Evolutionary conservation across 345 rosid genomes (phyloP), one percentile per base, ranked within the genome.

Genomic region (Sisymbrium altissimum): DNA sequence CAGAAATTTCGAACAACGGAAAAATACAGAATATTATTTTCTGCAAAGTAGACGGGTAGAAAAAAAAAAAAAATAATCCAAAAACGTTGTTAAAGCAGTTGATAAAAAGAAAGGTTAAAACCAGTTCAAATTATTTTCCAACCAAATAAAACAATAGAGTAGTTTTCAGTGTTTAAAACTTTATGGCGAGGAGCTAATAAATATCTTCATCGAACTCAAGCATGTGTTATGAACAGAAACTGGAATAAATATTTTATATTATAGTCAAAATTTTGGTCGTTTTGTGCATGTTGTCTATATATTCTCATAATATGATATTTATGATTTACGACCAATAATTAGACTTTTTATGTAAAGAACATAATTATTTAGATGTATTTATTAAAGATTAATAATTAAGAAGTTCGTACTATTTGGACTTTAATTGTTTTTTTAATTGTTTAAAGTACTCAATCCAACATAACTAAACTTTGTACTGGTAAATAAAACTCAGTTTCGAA

Each of bases 181-280:
- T 68, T 60, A 67, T 71, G 69, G 64, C 23, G 39, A 72, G 17
- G 66, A 66, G 53, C 50, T 46, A 71, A n/a, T 63, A 48, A 13
- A 33, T 64, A 18, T 48, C 73, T 57, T 78, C 68, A 59, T 49
- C 46, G 0, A 64, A 39, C 61, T 25, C 39, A 58, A 66, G 69
- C 56, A 60, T 78, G 73, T 15, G 43, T n/a, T 39, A 41, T 72
- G 73, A 72, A 72, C 81, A 78, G 73, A 53, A 48, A 45, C 18
- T 57, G 17, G 11, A 49, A 68, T 17, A 14, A 11, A 65, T 30
- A 18, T 48, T 43, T 3, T 29, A 44, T 19, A 60, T 40, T 5
- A 52, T 29, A 64, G n/a, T 55, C n/a, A 17, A 76, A 76, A 52
- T 68, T 79, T 83, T 83, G 78, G 81, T 83, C 73, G 76, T 68